Conservation (phyloP, 805 yeast genomes). For the Debaryomyces castellii region DNA sequence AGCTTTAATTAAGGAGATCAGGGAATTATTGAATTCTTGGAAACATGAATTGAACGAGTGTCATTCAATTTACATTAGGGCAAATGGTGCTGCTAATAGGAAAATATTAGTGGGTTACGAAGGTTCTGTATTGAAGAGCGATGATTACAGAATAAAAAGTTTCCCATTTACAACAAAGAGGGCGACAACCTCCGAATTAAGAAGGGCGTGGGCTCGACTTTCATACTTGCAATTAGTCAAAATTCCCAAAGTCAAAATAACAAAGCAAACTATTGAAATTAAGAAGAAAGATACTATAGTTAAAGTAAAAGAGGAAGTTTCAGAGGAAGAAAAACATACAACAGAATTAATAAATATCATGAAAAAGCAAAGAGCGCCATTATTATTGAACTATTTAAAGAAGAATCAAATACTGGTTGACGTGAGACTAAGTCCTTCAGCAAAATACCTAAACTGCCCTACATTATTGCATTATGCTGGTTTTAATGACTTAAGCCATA, state of each 20-base stretch:
- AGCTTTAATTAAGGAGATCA: constrained; percentile 76
- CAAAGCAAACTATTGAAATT: constrained; percentile 16
- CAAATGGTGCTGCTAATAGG: constrained; percentile 70
- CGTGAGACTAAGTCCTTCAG: constrained; percentile 54
- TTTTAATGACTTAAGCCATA: constrained; percentile 60
- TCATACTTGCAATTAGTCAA: constrained; percentile 56
- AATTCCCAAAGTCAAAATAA: constrained; percentile 47
- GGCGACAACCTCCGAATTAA: constrained; percentile 80
- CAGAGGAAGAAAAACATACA: constrained; percentile 47
- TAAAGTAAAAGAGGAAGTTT: constrained; percentile 6
- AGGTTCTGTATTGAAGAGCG: constrained; percentile 48
- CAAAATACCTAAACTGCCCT: constrained; percentile 56
- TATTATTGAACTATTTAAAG: constrained; percentile 59
- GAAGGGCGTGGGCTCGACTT: constrained; percentile 79
- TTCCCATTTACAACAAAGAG: constrained; percentile 90
- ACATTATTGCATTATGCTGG: constrained; percentile 81
- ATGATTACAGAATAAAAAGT: constrained; percentile 61
- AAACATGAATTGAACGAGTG: constrained; percentile 56
- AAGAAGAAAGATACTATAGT: constrained; percentile 12
- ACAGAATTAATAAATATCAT: constrained; percentile 57
- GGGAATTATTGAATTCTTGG: constrained; percentile 69
- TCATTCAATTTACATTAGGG: constrained; percentile 72
- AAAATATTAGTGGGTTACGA: constrained; percentile 67
- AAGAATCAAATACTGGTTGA: constrained; percentile 56
- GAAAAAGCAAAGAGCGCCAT: constrained; percentile 76